Base-by-base conservation (phyloP, 768 basidiomycete genomes). In the Termitomyces sp. region DNA sequence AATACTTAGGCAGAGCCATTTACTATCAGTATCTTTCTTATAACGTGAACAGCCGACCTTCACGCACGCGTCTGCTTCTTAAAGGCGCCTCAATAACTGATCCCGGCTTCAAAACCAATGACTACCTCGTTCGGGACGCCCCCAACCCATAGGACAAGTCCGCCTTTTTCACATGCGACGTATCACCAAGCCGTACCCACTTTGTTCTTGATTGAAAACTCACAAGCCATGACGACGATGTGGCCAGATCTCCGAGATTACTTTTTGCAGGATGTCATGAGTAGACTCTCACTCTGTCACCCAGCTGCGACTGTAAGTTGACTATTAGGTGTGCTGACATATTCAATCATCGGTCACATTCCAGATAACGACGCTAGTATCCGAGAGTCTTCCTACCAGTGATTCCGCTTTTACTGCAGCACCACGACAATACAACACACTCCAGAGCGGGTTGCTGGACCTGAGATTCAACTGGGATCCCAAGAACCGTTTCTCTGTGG, bases 161-260 rank as follows among this genome's bases (percentile, higher is more conserved):
- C 55, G 28, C 65, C 60, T 30, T 63, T 64, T 49, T 62, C 53
- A 26, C 58, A 65, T 53, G 45, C 55, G 22, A 56, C 60, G 53
- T 65, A 67, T 15, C 62, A 69, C 57, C 71, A 73, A 58, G 68
- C 70, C 17, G 63, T 74, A 28, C 70, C 68, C 35, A 69, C 74
- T n/a, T 71, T 82, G 49, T 61, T 83, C 56, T 70, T 84, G 56
- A 73, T 83, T 58, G 82, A 84, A 68, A 83, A 83, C 61, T 83
- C 82, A 0, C 68, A 70, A 34, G 64, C 66, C 1, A 77, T 81
- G 71, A 64, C 67, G 24, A 19, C 58, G 6, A 67, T 73, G 22
- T 84, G 82, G 82, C 61, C 71, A 59, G 72, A 78, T 65, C 75
- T 83, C 34, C 69, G 74, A 58, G 73, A 77, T 62, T 73, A 70